These are phyloP conservation scores for Plenodomus biglobosus DNA, from an alignment of 2,329 filamentous ascomycete genomes.

Conservation along the genomic window DNA sequence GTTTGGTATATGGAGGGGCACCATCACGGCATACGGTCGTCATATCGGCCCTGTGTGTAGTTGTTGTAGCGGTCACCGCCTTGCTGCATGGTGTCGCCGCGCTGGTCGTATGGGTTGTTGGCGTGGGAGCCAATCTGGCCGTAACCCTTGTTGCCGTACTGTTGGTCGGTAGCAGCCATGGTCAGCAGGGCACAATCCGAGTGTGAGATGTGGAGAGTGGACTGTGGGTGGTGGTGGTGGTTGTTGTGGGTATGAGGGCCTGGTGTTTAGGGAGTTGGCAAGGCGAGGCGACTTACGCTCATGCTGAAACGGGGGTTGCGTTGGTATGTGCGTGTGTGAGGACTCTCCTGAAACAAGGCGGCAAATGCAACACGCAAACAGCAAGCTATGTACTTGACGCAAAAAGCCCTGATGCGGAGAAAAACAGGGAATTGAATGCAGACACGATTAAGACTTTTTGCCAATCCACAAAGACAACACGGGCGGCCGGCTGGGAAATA, in stretches of 20 bases:
- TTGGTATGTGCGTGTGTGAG: conserved; percentile 33
- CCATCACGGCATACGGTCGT: conserved; percentile 28
- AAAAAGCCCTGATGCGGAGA: neutral
- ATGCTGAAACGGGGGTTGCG: conserved; percentile 43
- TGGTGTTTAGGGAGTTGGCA: conserved; percentile 7
- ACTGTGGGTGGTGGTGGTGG: conserved; percentile 7
- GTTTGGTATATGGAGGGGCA: neutral
- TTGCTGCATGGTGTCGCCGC: conserved; percentile 25
- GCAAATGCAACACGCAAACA: conserved; percentile 12
- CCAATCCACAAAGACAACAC: conserved; percentile 9
- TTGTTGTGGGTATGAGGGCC: conserved; percentile 10
- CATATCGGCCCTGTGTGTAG: conserved; percentile 49
- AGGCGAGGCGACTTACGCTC: conserved; percentile 38
- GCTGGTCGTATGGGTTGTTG: conserved; percentile 49
- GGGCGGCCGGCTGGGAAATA: conserved; percentile 13
- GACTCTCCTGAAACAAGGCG: conserved; percentile 40
- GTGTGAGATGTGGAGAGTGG: neutral
- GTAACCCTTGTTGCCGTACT: conserved; percentile 48
- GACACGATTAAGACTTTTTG: conserved; percentile 6
- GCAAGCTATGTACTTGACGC: conserved; percentile 1
- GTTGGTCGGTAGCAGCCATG: conserved; percentile 28
- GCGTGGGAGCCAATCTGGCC: conserved; percentile 46
- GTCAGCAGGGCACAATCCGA: conserved; percentile 12
- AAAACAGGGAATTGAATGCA: conserved; percentile 7
- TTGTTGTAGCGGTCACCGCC: conserved; percentile 59